These are phyloP conservation scores for Xylaria sp. DNA, from an alignment of 495 filamentous ascomycete genomes.

Conservation along the genomic window DNA sequence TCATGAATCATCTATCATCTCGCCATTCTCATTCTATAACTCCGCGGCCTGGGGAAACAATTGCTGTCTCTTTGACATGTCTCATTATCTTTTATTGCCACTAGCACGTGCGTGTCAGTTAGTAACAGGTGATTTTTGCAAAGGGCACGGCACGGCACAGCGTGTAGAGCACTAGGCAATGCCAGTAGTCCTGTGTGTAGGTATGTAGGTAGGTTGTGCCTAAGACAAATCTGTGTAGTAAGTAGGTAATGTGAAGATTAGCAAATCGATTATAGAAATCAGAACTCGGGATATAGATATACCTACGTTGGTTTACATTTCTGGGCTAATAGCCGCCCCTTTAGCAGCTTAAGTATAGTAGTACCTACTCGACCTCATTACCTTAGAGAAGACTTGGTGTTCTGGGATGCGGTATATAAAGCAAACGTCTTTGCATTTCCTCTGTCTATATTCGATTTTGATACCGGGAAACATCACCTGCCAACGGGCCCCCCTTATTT, in stretches of 20 bases:
- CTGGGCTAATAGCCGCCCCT: background rate
- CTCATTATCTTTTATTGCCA: background rate
- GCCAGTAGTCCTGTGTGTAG: background rate
- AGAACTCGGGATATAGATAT: background rate
- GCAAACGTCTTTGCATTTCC: background rate
- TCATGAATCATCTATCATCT: conserved; percentile 10
- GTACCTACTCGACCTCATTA: background rate
- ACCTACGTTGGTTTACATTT: background rate
- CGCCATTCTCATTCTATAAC: background rate
- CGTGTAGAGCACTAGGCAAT: background rate
- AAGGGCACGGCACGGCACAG: too few relatives aligned
- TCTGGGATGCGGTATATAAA: too few relatives aligned
- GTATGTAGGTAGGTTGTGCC: background rate
- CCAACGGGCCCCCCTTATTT: background rate
- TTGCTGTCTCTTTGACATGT: background rate
- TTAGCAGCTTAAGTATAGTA: background rate
- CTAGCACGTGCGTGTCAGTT: too few relatives aligned
- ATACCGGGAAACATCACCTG: background rate
- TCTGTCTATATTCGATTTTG: background rate
- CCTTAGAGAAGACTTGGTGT: background rate
- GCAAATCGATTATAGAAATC: background rate
- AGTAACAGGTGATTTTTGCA: background rate
- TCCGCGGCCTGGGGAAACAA: background rate
- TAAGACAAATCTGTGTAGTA: background rate
- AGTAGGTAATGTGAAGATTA: background rate